Evolutionary conservation across 2,329 filamentous ascomycete genomes (phyloP), one percentile per base, ranked within the genome.

Genomic region (Aspergillus ruber): DNA sequence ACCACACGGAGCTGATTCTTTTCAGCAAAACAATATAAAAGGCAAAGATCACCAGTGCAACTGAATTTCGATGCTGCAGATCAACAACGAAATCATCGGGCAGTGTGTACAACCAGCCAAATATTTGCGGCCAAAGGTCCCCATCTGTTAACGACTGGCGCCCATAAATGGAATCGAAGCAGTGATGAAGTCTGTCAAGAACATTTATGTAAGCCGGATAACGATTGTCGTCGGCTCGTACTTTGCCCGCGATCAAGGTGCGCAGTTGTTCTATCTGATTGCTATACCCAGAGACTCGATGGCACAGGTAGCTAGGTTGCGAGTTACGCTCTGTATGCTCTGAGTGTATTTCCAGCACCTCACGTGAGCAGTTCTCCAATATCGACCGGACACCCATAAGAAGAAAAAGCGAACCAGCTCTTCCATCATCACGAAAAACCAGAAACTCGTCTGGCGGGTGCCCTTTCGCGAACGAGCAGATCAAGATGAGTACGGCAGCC

Each of bases 301-400:
- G 6, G 13, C 4, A 7, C 7, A 5, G 15, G 15, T 13, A 35
- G 32, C 15, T 15, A 15, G 9, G 25, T 2, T 27, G 9, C 25
- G 9, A 27, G 9, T 35, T 15, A 35, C 6, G 32, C 15, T 9
- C 32, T 35, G 32, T 15, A 13, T 10, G 2, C 15, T 35, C 32
- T 35, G 13, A 6, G 15, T 35, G 32, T 35, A 35, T 35, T 8
- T 6, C 32, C 32, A 35, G 32, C 32, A 35, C 32, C 3, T 7
- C 32, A 35, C 3, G 2, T 35, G 32, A 35, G 13, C 46, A 49
- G 1, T 29, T 36, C 15, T 53, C 52, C 8, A 50, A 23, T 1
- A 55, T 49, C 3, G 52, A 53, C 3, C 52, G 46, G 1, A 54
- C 18, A 2, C 54, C 52, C n/a, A 53, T 41, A 18, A 56, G 51